Evolutionary conservation across 169 alveolate species (phyloP).

Genomic region (Plasmodium knowlesi): DNA sequence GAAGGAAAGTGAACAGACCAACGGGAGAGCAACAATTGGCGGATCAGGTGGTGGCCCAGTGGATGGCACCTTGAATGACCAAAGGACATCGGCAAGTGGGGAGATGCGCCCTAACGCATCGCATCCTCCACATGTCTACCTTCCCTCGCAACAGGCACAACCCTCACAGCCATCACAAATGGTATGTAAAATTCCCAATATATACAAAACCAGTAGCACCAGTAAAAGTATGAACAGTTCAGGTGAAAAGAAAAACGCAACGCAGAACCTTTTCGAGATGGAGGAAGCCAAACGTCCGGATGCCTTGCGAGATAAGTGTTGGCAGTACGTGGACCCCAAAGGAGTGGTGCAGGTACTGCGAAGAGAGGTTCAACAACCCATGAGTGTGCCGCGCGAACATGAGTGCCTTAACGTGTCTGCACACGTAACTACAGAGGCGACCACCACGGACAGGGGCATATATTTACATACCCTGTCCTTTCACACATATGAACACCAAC

Average conservation of each 20-base stretch:
- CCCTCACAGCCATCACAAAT: conserved; percentile 24
- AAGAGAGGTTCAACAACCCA: background rate
- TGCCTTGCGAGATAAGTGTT: conserved; percentile 77
- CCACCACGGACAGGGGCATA: no score
- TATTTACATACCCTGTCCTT: no score
- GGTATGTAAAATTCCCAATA: conserved; percentile 15
- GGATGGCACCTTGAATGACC: background rate
- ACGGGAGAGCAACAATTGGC: background rate
- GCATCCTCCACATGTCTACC: background rate
- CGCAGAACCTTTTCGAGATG: background rate
- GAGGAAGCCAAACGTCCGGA: conserved; percentile 75
- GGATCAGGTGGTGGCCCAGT: background rate
- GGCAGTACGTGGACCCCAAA: conserved; percentile 83
- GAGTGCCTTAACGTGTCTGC: no score
- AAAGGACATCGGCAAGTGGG: background rate
- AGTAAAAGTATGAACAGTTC: conserved; percentile 15
- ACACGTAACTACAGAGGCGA: no score
- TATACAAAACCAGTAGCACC: conserved; percentile 7
- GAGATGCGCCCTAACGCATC: background rate
- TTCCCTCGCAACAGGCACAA: background rate
- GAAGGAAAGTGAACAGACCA: background rate
- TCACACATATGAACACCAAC: background rate
- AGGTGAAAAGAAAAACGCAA: conserved; percentile 18
- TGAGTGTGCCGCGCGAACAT: background rate
- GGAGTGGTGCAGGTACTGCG: conserved; percentile 78